A percentile compares a stretch with the other conserved stretches of the same genome.
Conservation (phyloP, 108 stramenopile species). For the Craspedostauros australis region DNA sequence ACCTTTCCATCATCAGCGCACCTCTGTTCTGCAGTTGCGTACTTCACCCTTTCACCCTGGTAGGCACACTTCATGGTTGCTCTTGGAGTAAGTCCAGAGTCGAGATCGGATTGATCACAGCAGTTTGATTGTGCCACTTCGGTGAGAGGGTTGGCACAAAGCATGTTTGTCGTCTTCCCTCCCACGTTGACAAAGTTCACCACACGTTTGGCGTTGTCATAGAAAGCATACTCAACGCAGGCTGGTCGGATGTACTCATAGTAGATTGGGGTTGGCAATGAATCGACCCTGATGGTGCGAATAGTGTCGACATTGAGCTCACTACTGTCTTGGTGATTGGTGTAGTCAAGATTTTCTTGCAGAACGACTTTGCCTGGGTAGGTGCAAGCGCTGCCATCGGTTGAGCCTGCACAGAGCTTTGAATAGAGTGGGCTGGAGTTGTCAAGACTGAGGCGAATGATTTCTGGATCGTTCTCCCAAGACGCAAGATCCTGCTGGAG, state of each 20-base stretch:
- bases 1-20: slow-evolving; percentile 5
- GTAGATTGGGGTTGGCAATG: slow-evolving; percentile 25
- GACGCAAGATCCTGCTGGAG: slow-evolving; percentile 7
- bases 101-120: not conserved
- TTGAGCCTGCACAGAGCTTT: slow-evolving; percentile 30
- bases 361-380: slow-evolving; percentile 31
- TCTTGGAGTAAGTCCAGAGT: not conserved
- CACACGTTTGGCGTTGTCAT: slow-evolving; percentile 39
- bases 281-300: slow-evolving; percentile 40
- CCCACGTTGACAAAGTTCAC: too few relatives aligned
- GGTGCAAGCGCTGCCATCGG: slow-evolving; percentile 17
- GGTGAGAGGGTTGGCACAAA: slow-evolving; percentile 20
- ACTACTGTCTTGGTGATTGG: slow-evolving; percentile 20
- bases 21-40: slow-evolving; percentile 27
- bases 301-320: slow-evolving; percentile 57
- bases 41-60: slow-evolving; percentile 50
- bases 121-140: slow-evolving; percentile 16
- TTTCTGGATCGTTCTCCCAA: slow-evolving; percentile 11
- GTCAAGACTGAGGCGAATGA: slow-evolving; percentile 4
- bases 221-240: slow-evolving; percentile 61
- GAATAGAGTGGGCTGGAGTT: slow-evolving; percentile 27
- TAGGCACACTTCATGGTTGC: not conserved
- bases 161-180: too few relatives aligned
- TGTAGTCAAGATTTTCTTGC: slow-evolving; percentile 31
- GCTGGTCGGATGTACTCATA: slow-evolving; percentile 60